Conservation (phyloP, 805 yeast species). For the Brettanomyces bruxellensis region DNA sequence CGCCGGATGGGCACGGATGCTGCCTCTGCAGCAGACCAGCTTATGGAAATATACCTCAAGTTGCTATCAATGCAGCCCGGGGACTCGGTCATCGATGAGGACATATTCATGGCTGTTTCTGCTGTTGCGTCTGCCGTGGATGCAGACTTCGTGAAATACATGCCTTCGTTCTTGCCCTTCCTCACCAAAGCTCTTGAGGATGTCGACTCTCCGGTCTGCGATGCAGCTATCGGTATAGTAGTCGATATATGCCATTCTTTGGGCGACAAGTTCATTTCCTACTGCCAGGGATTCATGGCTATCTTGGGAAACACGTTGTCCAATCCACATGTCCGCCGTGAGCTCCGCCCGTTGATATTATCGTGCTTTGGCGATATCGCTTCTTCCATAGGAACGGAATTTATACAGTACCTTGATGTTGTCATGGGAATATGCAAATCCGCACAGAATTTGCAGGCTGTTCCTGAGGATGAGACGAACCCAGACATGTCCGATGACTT, state of each 20-base stretch:
- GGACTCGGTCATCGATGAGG: constrained; percentile 78
- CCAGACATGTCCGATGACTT: constrained; percentile 46
- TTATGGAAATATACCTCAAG: constrained; percentile 77
- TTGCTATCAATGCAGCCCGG: constrained; percentile 52
- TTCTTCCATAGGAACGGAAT: constrained; percentile 70
- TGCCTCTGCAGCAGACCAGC: constrained; percentile 60
- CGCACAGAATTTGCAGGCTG: constrained; percentile 44
- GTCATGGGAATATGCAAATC: constrained; percentile 71
- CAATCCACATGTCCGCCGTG: constrained; percentile 60
- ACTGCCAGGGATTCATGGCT: constrained; percentile 74
- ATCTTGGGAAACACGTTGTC: constrained; percentile 69
- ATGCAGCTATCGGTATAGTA: constrained; percentile 88
- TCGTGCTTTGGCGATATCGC: constrained; percentile 97
- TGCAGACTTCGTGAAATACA: constrained; percentile 59
- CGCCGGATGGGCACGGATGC: constrained; percentile 70
- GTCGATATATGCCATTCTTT: constrained; percentile 91
- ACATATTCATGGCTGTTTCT: constrained; percentile 83
- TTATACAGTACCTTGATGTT: constrained; percentile 65
- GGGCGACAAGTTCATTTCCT: constrained; percentile 63
- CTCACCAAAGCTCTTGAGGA: constrained; percentile 72
- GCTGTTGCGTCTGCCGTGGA: constrained; percentile 82
- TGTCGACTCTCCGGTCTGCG: constrained; percentile 74
- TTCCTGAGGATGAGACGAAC: constrained; percentile 35
- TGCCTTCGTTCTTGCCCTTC: constrained; percentile 77
- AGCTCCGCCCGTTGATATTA: constrained; percentile 76